Base-by-base conservation (phyloP, 1,139 yeast species). In the Kodamaea arcana region DNA sequence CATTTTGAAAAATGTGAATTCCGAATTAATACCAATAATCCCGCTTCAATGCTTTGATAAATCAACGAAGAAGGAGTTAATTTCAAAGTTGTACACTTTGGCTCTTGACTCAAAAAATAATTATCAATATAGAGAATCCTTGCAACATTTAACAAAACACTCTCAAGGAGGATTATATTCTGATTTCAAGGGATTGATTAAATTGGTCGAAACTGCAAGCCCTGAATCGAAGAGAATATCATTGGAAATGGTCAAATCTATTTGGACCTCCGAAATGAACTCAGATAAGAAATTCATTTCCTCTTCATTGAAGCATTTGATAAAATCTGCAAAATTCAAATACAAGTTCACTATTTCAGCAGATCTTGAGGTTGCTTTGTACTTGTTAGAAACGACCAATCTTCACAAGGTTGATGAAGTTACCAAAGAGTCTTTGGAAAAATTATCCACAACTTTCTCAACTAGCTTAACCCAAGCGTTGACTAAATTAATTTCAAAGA, bases 31-130 rank as follows among this genome's bases (percentile, higher is more conserved):
- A 33, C 33, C 31, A 6, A 1, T 54, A 4, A 39, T 65, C 7
- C 85, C 86, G 2, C 58, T 69, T 15, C 75, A 71, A 40, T 75
- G 81, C 42, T 67, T 65, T 34, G 65, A 62, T 31, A 78, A 63
- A 47, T 42, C 50, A 8, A 48, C 56, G 17, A 77, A 73, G 49
- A 59, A 60, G 15, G 51, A 51, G 4, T 41, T 71, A 7, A 45
- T 78, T 12, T 60, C 78, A 40, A 37, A 32, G 4, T 44, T 77
- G 14, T 39, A 49, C 6, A 40, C 41, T 1, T 32, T 47, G 2
- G 41, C 52, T 0, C 31, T 41, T 11, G 21, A 37, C 30, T 36
- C 35, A 24, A 30, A 33, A 4, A 47, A 41, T 5, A 25, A 25
- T 3, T 30, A 36, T 5, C 28, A 52, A 0, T 32, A 50, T 1